Base-by-base conservation (phyloP, 2,329 filamentous ascomycete species). In the Claviceps capensis region DNA sequence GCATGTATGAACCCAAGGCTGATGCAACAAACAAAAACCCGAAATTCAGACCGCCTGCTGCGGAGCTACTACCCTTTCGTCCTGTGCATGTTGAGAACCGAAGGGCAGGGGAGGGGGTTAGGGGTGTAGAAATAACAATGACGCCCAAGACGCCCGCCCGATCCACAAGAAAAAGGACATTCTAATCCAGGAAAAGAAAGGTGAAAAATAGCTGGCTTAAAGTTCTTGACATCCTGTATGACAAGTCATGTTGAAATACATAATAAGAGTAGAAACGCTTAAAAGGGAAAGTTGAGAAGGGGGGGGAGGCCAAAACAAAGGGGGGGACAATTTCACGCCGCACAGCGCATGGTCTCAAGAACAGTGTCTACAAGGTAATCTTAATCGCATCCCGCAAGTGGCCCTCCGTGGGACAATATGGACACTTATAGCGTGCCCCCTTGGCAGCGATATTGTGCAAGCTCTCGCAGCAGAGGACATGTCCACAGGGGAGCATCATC, bases 401-500 rank as follows among this genome's bases (percentile, higher is more conserved):
- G 46, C 88, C 88, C 68, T 97, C 91, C 34, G 72, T 81, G 0
- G 93, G 93, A 63, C 93, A 98, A 65, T 98, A 98, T 0, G 93
- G 93, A 62, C 93, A 98, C 67, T 98, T 98, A 75, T 94, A 94
- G 54, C 85, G 74, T 43, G 73, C 78, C 0, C 85, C 84, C 69
- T 94, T 95, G 51, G 83, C 83, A 52, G 83, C 83, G 43, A 97
- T 75, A 62, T 82, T 83, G 54, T 85, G 80, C 49, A 98, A 71
- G 37, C 85, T 89, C 62, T 96, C 90, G 57, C 83, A 79, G 17
- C 89, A 90, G 54, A 98, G 83, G 50, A 96, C 91, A 69, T 98
- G 93, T 5, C 93, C 91, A 63, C 93, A 98, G 0, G 88, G 86
- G 63, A 98, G 82, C 79, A 96, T 93, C 86, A 97, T 94, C 2